Evolutionary conservation across 495 filamentous ascomycete genomes (phyloP), one percentile per base, ranked within the genome.

Genomic region (Bombardia bombarda): DNA sequence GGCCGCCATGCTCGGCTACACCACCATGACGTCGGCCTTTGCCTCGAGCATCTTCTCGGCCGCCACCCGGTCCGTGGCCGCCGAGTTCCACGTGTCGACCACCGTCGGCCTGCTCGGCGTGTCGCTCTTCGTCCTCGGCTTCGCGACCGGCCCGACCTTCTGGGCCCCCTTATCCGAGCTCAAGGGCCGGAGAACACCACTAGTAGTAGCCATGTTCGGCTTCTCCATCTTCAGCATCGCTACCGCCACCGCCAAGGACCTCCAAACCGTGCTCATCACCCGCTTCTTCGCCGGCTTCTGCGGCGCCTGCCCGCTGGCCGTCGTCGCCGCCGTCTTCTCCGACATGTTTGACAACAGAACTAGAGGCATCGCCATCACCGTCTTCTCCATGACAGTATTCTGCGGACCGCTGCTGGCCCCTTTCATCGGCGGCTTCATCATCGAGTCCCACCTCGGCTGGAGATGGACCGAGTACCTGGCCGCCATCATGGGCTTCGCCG

Each of bases 301-400:
- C 50, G 87, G 85, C 24, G 81, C 84, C 32, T 85, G 78, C 57
- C 87, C 89, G 0, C 56, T 95, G 6, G 80, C 89, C 17, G 80
- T 94, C 34, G 88, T 94, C 1, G 89, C 81, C 3, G 89, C 88
- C 18, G 77, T 93, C 38, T 92, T 95, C 63, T 82, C 84, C 2
- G 89, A 95, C 59, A 86, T 94, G 70, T 94, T 87, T 53, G 74
- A 85, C 56, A 87, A 90, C 56, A 73, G 77, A 9, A 78, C 79
- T 7, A 75, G 88, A 44, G 89, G 89, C 37, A 63, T 89, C 14
- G 87, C 89, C 23, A 82, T 89, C 45, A 86, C 87, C 1, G 64
- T 90, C 19, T 95, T 90, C 65, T 80, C 83, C 26, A 83, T 86
- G 79, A 80, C 82, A 3, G 85, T 93, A 19, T 93, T 94, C 62